Base-by-base conservation (phyloP, 345 rosid species). In the Atalantia buxifolia region DNA sequence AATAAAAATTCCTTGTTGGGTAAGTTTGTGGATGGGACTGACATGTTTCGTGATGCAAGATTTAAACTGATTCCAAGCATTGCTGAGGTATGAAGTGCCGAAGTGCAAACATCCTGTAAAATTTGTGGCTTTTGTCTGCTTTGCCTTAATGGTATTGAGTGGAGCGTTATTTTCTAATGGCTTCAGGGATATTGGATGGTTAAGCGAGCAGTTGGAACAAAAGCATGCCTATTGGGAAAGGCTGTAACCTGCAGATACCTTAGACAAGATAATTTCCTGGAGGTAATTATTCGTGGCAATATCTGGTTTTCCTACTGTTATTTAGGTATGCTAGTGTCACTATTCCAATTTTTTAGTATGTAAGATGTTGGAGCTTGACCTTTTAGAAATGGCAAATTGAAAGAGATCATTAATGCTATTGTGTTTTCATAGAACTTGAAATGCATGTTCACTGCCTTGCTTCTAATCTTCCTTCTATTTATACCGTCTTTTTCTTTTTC, bases 131-230 rank as follows among this genome's bases (percentile, higher is more conserved):
- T 40, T 73, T 42, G 45, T 69, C 59, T 33, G 57, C 60, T 55
- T 71, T 55, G 25, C 76, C 72, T 75, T 65, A 35, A 42, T 72
- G 57, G 21, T 59, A 45, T 24, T 21, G 72, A 25, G 66, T 22
- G 27, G 66, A 57, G 56, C 18, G 64, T 73, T 22, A 27, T 62
- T 76, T 79, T 68, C 45, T 12, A 74, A 76, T 62, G 53, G 57
- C 66, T 76, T 60, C 86, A 95, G 99, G 99, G 99, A 72, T 94
- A 96, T 63, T 96, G 99, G 99, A 96, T 96, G 98, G 99, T 96
- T 82, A 96, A 96, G 89, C 97, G 99, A 56, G 97, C 99, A 0
- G 99, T 96, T 80, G 99, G 98, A 81, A 89, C 98, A 66, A 96
- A 96, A 87, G 99, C 97, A 60, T 96, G 99, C 85, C 80, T 96